Evolutionary conservation across 2,329 filamentous ascomycete genomes (phyloP).

Genomic region (Diplodia scrobiculata): DNA sequence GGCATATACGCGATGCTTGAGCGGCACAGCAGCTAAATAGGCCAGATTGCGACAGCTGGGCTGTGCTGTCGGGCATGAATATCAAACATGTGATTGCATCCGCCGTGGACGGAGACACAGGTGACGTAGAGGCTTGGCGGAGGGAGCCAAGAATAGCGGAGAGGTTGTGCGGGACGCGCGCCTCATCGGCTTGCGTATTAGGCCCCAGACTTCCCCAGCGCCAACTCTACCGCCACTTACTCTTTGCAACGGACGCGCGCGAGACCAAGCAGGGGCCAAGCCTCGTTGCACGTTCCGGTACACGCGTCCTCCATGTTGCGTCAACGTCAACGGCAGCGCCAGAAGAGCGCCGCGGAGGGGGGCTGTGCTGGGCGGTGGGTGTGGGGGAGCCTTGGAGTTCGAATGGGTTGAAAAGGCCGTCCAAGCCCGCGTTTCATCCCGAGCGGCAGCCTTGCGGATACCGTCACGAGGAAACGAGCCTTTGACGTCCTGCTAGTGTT

Average conservation of each 20-base stretch:
- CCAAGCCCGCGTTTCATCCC: not conserved
- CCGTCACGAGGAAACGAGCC: not conserved
- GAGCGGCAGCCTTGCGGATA: not conserved
- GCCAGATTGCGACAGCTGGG: not conserved
- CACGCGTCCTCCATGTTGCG: conserved; percentile 27
- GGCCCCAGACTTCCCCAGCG: not conserved
- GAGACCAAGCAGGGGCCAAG: conserved; percentile 20
- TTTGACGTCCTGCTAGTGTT: not conserved
- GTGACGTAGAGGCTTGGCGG: conserved; percentile 20
- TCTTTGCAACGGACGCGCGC: not conserved
- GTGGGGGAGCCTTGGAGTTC: not conserved
- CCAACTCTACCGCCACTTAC: not conserved
- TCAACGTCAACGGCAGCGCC: conserved; percentile 26
- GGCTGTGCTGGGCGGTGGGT: conserved; percentile 25
- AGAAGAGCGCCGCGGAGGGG: conserved; percentile 4
- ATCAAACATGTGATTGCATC: not conserved
- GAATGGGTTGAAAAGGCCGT: conserved; percentile 2
- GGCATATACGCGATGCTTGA: not conserved
- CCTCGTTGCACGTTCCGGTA: conserved; percentile 18
- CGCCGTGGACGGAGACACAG: not conserved
- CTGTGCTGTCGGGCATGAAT: not conserved
- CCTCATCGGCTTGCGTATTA: conserved; percentile 1
- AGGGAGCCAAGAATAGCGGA: conserved; percentile 10
- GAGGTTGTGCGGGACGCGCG: not conserved
- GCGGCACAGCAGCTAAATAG: not conserved